Evolutionary conservation across 208 protist species (phyloP), one percentile per base, ranked within the genome.

Genomic region (Wallacemonas sp.): DNA sequence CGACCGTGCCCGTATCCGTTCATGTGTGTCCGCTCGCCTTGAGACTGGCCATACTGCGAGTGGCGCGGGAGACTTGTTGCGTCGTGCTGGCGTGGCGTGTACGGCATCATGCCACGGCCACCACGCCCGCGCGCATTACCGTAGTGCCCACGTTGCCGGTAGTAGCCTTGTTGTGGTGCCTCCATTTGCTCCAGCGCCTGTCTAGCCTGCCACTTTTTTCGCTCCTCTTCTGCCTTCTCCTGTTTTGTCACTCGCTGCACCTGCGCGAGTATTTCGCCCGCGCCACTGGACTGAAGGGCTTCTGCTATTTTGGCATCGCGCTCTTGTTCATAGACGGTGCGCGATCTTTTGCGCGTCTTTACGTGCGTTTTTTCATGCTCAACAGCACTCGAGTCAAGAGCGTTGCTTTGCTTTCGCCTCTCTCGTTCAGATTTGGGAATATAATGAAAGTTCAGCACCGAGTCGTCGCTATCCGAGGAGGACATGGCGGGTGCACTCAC

Each of bases 301-400:
- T 73, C 65, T 1, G 60, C 41, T 15, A 84, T 73, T 34, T 75
- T 78, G 2, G 77, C 80, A 36, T 91, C 83, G 46, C 84, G 77
- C 69, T 91, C 84, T 60, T 70, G 39, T 61, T 91, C 84, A 31
- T 91, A 88, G 1, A 80, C 80, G 12, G 84, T 91, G 41, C 79
- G 77, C 2, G 36, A 47, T 24, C 61, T 34, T 58, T 69, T 65
- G 62, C 12, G 26, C 19, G 33, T 38, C 49, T 34, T 41, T 49
- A 1, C 44, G 44, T 49, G 44, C 17, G 44, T n/a, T n/a, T n/a
- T n/a, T n/a, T n/a, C n/a, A n/a, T n/a, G n/a, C n/a, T n/a, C n/a
- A n/a, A n/a, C 44, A 26, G 44, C 17, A 5, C 17, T 26, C 9
- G 9, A 31, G 27, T 17, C 12, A 17, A 36, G 14, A 17, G 19